phyloP scores from a whole-genome alignment of 257 asterid genomes.

The Ilex aquifolium region DNA sequence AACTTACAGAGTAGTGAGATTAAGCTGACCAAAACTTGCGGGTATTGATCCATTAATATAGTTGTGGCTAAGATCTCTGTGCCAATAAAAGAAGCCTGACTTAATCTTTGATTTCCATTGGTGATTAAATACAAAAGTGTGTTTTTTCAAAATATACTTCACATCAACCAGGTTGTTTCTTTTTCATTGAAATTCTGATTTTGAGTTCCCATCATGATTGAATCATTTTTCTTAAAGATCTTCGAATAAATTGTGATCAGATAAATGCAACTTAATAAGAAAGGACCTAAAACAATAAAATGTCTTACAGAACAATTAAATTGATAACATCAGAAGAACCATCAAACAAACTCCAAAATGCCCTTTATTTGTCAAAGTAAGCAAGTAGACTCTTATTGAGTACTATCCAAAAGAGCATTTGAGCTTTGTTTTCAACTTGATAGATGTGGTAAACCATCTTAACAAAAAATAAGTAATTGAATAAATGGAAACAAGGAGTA shows the following conservation, averaged over 20 bases:
- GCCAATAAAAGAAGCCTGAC: conserved; percentile 5
- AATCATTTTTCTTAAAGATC: too few species aligned
- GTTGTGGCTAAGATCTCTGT: conserved; percentile 74
- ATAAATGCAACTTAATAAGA: too few species aligned
- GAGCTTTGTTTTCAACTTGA: not conserved
- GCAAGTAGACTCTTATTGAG: not conserved
- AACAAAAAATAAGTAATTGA: not conserved
- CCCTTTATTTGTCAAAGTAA: too few species aligned
- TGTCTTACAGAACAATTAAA: too few species aligned
- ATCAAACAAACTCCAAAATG: too few species aligned
- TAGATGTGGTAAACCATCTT: conserved; percentile 11
- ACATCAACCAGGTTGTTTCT: too few species aligned
- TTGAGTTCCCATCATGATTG: too few species aligned
- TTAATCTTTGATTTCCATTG: not conserved
- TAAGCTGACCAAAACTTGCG: conserved; percentile 37
- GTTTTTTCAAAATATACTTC: not conserved
- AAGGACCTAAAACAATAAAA: too few species aligned
- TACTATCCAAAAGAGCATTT: not conserved
- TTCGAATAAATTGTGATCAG: too few species aligned
- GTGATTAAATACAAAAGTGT: not conserved
- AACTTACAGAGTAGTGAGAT: conserved; percentile 51
- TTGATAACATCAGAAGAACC: too few species aligned
- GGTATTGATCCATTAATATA: conserved; percentile 78
- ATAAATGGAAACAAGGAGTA: not conserved
- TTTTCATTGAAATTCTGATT: not conserved